Percentiles rank a stretch among this genome's conserved stretches.
These are phyloP conservation scores for Salinomyces thailandicus DNA, from an alignment of 2,329 filamentous ascomycete genomes.

Conservation along the genomic window DNA sequence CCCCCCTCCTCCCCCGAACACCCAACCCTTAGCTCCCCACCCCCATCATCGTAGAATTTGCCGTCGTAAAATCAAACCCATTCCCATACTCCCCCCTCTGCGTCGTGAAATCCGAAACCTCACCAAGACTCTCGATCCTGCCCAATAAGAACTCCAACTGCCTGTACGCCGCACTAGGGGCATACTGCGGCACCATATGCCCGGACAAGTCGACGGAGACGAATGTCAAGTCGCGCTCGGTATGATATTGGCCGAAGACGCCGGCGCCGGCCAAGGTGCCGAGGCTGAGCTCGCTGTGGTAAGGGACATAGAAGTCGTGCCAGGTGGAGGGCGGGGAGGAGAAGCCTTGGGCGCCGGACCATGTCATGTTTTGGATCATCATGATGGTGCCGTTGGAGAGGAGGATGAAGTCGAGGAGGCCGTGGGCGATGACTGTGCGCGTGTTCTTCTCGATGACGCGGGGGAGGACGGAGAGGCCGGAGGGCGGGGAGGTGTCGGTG, in stretches of 20 bases:
- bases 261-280: constrained; percentile 50
- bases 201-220: constrained; percentile 54
- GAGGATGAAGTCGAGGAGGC: constrained; percentile 57
- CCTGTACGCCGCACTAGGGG: constrained; percentile 56
- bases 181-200: constrained; percentile 59
- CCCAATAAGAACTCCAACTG: constrained; percentile 69
- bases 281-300: constrained; percentile 40
- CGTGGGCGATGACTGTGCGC: constrained; percentile 65
- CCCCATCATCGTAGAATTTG: constrained; percentile 2
- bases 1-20: too few relatives aligned
- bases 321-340: constrained; percentile 41
- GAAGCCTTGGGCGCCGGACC: constrained; percentile 62
- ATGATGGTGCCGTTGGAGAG: constrained; percentile 39
- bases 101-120: constrained; percentile 25
- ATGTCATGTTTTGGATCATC: constrained; percentile 72
- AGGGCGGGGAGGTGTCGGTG: constrained; percentile 45
- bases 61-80: constrained; percentile 4
- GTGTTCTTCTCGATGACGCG: constrained; percentile 62
- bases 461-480: constrained; percentile 50
- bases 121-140: constrained; percentile 47
- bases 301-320: constrained; percentile 60
- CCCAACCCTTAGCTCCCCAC: too few relatives aligned
- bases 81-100: constrained; percentile 9
- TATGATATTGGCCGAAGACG: constrained; percentile 58
- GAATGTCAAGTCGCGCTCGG: constrained; percentile 66